Base-by-base conservation (phyloP, 805 yeast species). In the Jamesozyma piceae region DNA sequence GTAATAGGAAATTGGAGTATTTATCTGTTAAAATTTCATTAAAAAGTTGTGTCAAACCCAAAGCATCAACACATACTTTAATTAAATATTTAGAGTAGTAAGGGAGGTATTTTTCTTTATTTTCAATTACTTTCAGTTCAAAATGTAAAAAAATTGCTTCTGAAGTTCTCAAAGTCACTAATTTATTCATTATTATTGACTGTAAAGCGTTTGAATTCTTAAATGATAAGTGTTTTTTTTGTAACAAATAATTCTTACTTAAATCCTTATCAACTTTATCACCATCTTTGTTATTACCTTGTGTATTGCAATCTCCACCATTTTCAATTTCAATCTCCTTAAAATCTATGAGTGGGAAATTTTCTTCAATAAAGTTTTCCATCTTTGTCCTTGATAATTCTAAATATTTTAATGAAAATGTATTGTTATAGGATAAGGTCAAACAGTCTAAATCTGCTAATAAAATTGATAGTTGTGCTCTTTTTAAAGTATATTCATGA, bases 81-180 rank as follows among this genome's bases (percentile, higher is more conserved):
- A 42, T 38, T 26, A 60, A 46, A 38, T 57, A 60, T 32, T 48
- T 49, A 17, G 38, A 44, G 38, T 54, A 58, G 24, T 54, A 51
- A 13, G 54, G 52, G 19, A 48, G 39, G 43, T 41, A 27, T 18
- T 39, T 44, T 35, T 41, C 39, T 18, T 44, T 43, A 26, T 48
- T 44, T n/a, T 49, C 42, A 14, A 37, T 21, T 13, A 50, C 37
- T 14, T 44, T 35, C 5, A 45, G 28, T 45, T 60, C 65, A 37
- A 57, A 59, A 48, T 60, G 59, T 20, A 55, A 46, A 34, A 57
- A 55, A 18, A 59, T 22, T 6, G 63, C 56, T 37, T 49, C 49
- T 3, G 62, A 51, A 3, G 58, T 50, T 43, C 63, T 54, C 18
- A 59, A 46, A 33, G 54, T 40, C 42, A 59, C 45, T 35, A 58